Evolutionary conservation across 2,329 filamentous ascomycete species (phyloP).

Genomic region (Hypoxylon sp.): DNA sequence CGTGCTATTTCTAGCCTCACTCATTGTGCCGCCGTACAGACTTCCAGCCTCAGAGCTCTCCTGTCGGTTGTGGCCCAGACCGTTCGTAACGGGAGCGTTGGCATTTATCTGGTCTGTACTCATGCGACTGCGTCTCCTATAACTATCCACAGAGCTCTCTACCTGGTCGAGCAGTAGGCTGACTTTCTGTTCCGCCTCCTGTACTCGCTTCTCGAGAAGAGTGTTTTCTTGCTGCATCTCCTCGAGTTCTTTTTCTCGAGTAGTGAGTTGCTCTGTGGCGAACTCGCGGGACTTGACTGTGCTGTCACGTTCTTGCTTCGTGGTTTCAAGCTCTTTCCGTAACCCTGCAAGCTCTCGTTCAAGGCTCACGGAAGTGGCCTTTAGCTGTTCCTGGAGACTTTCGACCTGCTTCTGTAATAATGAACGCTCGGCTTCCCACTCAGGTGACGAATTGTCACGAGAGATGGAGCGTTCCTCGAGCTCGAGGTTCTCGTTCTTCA

Average conservation of each 20-base stretch:
- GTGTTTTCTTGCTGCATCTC: slow-evolving; percentile 85
- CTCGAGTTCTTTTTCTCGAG: slow-evolving; percentile 76
- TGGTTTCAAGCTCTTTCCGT: slow-evolving; percentile 74
- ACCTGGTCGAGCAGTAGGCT: slow-evolving; percentile 94
- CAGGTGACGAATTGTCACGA: slow-evolving; percentile 59
- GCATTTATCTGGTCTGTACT: slow-evolving; percentile 60
- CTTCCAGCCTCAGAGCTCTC: slow-evolving; percentile 72
- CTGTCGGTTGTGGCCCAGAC: slow-evolving; percentile 61
- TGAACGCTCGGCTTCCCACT: slow-evolving; percentile 81
- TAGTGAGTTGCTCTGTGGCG: slow-evolving; percentile 70
- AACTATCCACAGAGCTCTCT: slow-evolving; percentile 92
- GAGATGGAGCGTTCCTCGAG: slow-evolving; percentile 63
- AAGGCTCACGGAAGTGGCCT: slow-evolving; percentile 72
- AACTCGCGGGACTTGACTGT: slow-evolving; percentile 62
- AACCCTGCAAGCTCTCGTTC: slow-evolving; percentile 78
- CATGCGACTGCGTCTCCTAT: slow-evolving; percentile 80
- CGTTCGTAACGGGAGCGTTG: slow-evolving; percentile 51
- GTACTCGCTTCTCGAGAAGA: slow-evolving; percentile 83
- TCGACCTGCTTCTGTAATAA: slow-evolving; percentile 76
- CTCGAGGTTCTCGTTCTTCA: slow-evolving; percentile 84
- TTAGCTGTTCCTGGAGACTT: slow-evolving; percentile 75
- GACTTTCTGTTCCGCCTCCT: slow-evolving; percentile 93
- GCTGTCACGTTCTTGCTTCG: slow-evolving; percentile 75
- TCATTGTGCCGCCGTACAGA: slow-evolving; percentile 67
- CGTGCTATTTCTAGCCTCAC: slow-evolving; percentile 67